Percentiles rank a stretch among this genome's conserved stretches.
Conservation (phyloP, 2,329 filamentous ascomycete genomes). For the Alternaria novae-zelandiae region DNA sequence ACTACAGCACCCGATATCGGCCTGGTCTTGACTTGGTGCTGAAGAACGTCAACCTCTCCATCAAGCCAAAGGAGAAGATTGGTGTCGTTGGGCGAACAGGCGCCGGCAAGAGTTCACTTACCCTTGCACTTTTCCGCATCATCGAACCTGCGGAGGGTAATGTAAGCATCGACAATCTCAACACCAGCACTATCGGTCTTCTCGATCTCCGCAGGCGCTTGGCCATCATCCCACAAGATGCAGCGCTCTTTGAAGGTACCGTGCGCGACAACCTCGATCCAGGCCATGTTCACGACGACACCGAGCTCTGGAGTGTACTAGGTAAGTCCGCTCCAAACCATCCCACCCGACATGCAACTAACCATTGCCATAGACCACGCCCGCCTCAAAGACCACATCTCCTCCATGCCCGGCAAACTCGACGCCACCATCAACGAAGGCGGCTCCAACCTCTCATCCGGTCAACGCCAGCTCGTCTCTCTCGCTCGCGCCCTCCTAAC, state of each 20-base stretch:
- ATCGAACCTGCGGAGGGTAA: conserved; percentile 85
- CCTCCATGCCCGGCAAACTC: conserved; percentile 84
- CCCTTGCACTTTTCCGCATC: conserved; percentile 90
- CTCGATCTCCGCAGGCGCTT: conserved; percentile 86
- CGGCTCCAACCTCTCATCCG: conserved; percentile 94
- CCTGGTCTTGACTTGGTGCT: conserved; percentile 88
- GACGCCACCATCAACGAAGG: conserved; percentile 93
- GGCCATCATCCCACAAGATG: conserved; percentile 97
- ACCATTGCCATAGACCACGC: conserved; percentile 73
- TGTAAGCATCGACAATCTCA: conserved; percentile 87
- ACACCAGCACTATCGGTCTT: conserved; percentile 89
- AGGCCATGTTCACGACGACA: conserved; percentile 93
- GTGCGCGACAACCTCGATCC: conserved; percentile 96
- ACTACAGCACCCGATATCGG: conserved; percentile 93
- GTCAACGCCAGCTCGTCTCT: conserved; percentile 92
- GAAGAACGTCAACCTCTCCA: conserved; percentile 88
- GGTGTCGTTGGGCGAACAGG: conserved; percentile 96
- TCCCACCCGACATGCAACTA: conserved; percentile 11
- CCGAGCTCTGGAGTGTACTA: conserved; percentile 93
- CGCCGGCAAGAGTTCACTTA: conserved; percentile 93
- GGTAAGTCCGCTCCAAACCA: conserved; percentile 61
- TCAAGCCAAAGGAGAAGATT: conserved; percentile 97
- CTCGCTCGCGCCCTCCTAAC: conserved; percentile 92
- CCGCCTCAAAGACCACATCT: conserved; percentile 87
- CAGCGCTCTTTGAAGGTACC: conserved; percentile 91